Evolutionary conservation across 2,329 filamentous ascomycete genomes (phyloP), one percentile per base, ranked within the genome.

Genomic region (Ophiocordyceps australis): DNA sequence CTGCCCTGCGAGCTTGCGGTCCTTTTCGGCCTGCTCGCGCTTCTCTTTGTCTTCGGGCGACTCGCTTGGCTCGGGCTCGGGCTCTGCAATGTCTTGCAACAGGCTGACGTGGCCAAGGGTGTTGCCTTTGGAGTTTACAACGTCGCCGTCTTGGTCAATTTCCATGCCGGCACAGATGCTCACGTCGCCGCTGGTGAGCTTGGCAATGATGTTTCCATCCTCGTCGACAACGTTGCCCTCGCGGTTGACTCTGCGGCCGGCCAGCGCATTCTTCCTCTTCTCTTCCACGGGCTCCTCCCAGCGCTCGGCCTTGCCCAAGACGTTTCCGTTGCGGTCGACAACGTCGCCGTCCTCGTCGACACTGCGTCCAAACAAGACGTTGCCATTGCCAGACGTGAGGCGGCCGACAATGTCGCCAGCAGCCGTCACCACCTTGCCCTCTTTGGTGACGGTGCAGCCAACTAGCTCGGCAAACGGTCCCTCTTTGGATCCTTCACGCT

Each of bases 271-370:
- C 35, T 59, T 49, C 29, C 61, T 52, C 45, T 57, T 59, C 43
- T 62, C 52, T 4, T 54, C 70, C 38, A 57, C 59, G 9, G 55
- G 52, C 40, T 66, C 62, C 36, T 66, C 59, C 64, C 64, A 72
- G 13, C 66, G 55, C 45, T 72, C 66, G 1, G 66, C 65, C 32
- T 63, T 60, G 16, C 64, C 66, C 3, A 72, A 45, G 1, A 53
- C 42, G 33, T 72, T 72, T 17, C 66, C 66, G 41, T 81, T 83
- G 46, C 71, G 73, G 55, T 89, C 81, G 29, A 78, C 59, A 17
- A 91, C 71, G 30, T 89, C 80, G 20, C 81, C 81, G 34, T 91
- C 80, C 33, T 81, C 74, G 30, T 89, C 81, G 12, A 89, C 80
- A 7, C 59, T 41, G 24, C 79, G 74, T 11, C 81, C 81, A 20